phyloP scores from a whole-genome alignment of 768 basidiomycete genomes.

The Tubosaeta brunneosetosa region DNA sequence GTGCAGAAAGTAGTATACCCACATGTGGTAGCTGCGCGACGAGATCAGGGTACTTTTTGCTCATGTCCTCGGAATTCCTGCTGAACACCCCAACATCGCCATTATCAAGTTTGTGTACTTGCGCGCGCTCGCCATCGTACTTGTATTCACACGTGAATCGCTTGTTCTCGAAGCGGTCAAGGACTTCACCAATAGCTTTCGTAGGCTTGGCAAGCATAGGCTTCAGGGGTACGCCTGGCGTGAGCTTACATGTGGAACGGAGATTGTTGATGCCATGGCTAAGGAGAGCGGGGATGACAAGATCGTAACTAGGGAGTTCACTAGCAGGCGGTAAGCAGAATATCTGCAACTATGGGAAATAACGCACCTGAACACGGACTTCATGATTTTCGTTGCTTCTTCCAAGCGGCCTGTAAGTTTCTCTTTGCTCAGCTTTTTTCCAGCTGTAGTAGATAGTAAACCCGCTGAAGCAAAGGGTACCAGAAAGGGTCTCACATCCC shows the following conservation, averaged over 20 bases:
- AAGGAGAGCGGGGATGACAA: slow-evolving; percentile 86
- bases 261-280: slow-evolving; percentile 70
- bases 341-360: background rate
- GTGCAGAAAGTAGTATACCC: slow-evolving; percentile 10
- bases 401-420: slow-evolving; percentile 69
- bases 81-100: slow-evolving; percentile 91
- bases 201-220: slow-evolving; percentile 99
- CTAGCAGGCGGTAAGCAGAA: slow-evolving; percentile 36
- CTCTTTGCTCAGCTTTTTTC: slow-evolving; percentile 72
- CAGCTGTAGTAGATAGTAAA: slow-evolving; percentile 38
- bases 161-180: slow-evolving; percentile 94
- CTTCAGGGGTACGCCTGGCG: slow-evolving; percentile 93
- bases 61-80: slow-evolving; percentile 98
- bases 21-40: slow-evolving; percentile 89
- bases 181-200: slow-evolving; percentile 95
- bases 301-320: slow-evolving; percentile 89
- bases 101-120: slow-evolving; percentile 82
- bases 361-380: slow-evolving; percentile 85
- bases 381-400: slow-evolving; percentile 71
- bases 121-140: slow-evolving; percentile 97
- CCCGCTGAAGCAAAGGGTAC: background rate
- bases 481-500: slow-evolving; percentile 35
- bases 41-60: slow-evolving; percentile 98
- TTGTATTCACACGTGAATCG: slow-evolving; percentile 99
- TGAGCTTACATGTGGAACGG: slow-evolving; percentile 76